These are phyloP conservation scores for Suzukiozyma palmioleophila DNA, from an alignment of 1,139 yeast genomes.

Conservation along the genomic window DNA sequence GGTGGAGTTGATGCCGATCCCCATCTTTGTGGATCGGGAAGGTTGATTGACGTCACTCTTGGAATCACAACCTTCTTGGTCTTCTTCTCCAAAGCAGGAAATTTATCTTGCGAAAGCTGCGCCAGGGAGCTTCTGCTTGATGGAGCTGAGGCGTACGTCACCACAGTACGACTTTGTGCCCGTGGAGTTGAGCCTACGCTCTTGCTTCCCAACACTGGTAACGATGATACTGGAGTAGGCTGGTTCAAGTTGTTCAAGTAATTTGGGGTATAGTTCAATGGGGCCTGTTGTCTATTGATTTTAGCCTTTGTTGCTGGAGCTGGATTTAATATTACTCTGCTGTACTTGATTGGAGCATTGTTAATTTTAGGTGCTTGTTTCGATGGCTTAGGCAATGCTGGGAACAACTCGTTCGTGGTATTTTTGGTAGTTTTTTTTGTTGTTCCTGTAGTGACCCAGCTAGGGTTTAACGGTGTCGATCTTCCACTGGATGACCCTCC, in stretches of 20 bases:
- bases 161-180: conserved; percentile 7
- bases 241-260: conserved; percentile 22
- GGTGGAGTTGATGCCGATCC: conserved; percentile 12
- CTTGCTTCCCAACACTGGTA: conserved; percentile 14
- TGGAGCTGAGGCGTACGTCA: conserved; percentile 3
- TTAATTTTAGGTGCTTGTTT: conserved; percentile 15
- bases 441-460: conserved; percentile 24
- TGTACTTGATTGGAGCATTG: conserved; percentile 34
- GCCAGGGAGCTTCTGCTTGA: conserved; percentile 5
- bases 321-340: conserved; percentile 33
- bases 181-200: conserved; percentile 5
- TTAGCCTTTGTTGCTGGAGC: conserved; percentile 10
- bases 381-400: conserved; percentile 44
- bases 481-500: conserved; percentile 17
- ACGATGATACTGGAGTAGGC: conserved; percentile 12
- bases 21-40: conserved; percentile 24
- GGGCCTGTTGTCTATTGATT: conserved; percentile 14
- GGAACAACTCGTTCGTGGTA: conserved; percentile 39
- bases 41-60: conserved; percentile 32
- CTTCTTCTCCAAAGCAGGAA: conserved; percentile 40
- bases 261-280: conserved; percentile 24
- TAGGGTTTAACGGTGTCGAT: conserved; percentile 14
- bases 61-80: conserved; percentile 32
- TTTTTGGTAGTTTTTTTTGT: conserved; percentile 2
- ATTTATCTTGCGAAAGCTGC: conserved; percentile 20